Conservation (phyloP, 1,139 yeast genomes). For the Nakaseomyces bracarensis region DNA sequence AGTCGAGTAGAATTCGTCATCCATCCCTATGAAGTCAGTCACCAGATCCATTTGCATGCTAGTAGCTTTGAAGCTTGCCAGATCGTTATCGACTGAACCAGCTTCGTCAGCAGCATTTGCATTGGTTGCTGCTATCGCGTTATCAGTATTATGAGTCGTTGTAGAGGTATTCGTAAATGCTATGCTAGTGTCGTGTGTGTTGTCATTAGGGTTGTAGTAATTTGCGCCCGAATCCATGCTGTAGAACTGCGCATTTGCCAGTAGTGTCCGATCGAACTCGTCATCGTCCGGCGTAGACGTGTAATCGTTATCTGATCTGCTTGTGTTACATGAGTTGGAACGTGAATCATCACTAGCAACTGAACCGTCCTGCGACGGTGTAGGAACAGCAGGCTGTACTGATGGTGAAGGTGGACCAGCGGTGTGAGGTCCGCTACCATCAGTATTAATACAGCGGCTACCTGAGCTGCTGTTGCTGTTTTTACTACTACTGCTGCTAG, state of each 20-base stretch:
- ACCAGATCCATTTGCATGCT: conserved; percentile 4
- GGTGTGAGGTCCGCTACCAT: neutral
- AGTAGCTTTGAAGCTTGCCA: neutral
- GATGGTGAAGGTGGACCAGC: conserved; percentile 1
- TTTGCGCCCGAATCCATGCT: neutral
- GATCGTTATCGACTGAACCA: neutral
- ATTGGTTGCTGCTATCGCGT: neutral
- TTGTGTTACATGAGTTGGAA: conserved; percentile 3
- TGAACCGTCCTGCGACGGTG: neutral
- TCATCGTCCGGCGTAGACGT: conserved; percentile 4
- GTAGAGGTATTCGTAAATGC: conserved; percentile 4
- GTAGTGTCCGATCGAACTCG: conserved; percentile 3
- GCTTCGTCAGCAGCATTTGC: neutral
- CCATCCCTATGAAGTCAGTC: neutral
- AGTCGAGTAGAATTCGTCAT: conserved; percentile 5
- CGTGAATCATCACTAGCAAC: neutral
- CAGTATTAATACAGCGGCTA: neutral
- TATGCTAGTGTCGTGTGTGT: conserved; percentile 3
- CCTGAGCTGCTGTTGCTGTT: neutral
- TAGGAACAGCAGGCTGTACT: neutral
- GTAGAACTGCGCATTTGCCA: conserved; percentile 1
- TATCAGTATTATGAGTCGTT: neutral
- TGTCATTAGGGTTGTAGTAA: neutral
- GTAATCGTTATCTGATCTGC: conserved; percentile 4
- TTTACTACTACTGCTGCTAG: neutral